Evolutionary conservation across 352 stramenopile genomes (phyloP).

Genomic region (Phytopythium mirpurense): DNA sequence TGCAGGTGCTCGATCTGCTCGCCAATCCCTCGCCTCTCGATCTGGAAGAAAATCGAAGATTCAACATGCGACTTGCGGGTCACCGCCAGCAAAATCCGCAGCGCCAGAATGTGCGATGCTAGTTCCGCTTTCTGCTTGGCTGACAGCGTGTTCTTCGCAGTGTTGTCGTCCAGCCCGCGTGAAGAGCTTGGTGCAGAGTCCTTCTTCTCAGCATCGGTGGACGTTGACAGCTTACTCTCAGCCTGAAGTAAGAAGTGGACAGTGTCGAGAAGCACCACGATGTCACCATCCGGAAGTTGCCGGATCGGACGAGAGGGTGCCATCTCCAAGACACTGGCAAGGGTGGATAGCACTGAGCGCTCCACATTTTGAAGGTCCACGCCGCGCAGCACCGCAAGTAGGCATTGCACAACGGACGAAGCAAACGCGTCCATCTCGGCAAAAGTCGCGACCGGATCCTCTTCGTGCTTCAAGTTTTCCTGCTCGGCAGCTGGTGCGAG

Average conservation of each 20-base stretch:
- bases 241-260: constrained; percentile 67
- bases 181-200: not conserved
- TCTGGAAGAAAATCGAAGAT: constrained; percentile 70
- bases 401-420: constrained; percentile 30
- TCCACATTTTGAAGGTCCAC: constrained; percentile 71
- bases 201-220: not conserved
- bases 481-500: not conserved
- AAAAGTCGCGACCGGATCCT: constrained; percentile 12
- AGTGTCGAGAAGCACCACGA: constrained; percentile 62
- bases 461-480: constrained; percentile 1
- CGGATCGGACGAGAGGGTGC: constrained; percentile 49
- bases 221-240: constrained; percentile 9
- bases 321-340: constrained; percentile 75
- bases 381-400: constrained; percentile 45
- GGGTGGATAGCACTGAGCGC: constrained; percentile 50
- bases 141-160: not conserved
- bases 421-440: constrained; percentile 49
- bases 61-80: constrained; percentile 51
- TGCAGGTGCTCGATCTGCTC: constrained; percentile 70
- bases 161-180: not conserved
- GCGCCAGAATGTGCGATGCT: constrained; percentile 58
- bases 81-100: constrained; percentile 69
- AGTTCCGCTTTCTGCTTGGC: constrained; percentile 33
- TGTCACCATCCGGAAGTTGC: constrained; percentile 37
- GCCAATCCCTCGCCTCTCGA: constrained; percentile 74